Evolutionary conservation across 2,329 filamentous ascomycete genomes (phyloP), one percentile per base, ranked within the genome.

Genomic region (Grosmannia huntii): DNA sequence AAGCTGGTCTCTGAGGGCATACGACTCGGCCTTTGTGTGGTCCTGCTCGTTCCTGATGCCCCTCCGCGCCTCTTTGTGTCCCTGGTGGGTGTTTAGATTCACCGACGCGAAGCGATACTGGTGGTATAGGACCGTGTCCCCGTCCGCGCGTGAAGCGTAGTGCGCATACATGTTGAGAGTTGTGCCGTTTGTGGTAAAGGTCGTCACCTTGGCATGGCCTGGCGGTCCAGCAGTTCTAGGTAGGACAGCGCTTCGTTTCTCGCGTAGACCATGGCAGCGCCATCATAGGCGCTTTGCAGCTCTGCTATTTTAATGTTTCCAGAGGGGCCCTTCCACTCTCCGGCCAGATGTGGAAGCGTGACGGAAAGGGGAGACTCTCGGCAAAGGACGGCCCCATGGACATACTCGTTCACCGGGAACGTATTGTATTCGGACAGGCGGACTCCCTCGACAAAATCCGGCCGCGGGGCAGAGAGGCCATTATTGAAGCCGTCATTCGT

Each of bases 261-360:
- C 5, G 62, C 63, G 28, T 67, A 65, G 16, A 68, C 66, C 5
- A 69, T 60, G 1, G 66, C 63, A 2, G 67, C 66, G 10, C 67
- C 68, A 44, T 65, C 60, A 38, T 67, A 66, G 1, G 61, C 59
- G 55, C 63, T 61, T 55, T 64, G 62, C 9, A 64, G 21, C 53
- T 28, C 58, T 14, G 64, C 66, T 36, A 59, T 4, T n/a, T 53
- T 41, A 60, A 64, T 59, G 51, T 63, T 31, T 6, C 60, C 57
- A 5, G 54, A 55, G 7, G 21, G 53, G 6, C 53, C 58, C 48
- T 65, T 65, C 38, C 60, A 65, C 36, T 69, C 67, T 5, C 66
- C 68, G 9, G 65, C 64, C 1, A 69, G 3, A 38, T 68, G 68
- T 3, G 68, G 64, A 11, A 69, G 59, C 6, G 63, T 60, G 2